These are phyloP conservation scores for Ogataea methanolica DNA, from an alignment of 805 yeast genomes.

Conservation along the genomic window DNA sequence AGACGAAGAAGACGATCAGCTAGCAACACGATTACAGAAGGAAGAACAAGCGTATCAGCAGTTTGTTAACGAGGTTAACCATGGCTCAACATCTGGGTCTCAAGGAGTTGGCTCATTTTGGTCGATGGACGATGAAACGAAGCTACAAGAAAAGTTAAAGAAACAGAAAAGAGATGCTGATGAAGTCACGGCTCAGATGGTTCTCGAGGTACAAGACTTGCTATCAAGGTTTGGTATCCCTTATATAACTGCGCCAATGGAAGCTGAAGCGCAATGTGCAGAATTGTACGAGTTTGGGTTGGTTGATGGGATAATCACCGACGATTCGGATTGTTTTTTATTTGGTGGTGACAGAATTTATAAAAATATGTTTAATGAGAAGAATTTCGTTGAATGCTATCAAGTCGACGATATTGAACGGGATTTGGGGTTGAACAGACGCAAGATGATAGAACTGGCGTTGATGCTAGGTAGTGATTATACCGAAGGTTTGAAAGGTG, in stretches of 20 bases:
- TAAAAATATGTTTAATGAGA: constrained; percentile 91
- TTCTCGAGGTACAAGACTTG: constrained; percentile 85
- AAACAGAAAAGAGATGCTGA: constrained; percentile 84
- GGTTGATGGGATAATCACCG: constrained; percentile 95
- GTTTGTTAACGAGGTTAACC: constrained; percentile 44
- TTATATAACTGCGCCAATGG: constrained; percentile 94
- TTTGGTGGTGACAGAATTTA: constrained; percentile 86
- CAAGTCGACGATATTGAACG: constrained; percentile 50
- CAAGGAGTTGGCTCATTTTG: constrained; percentile 16
- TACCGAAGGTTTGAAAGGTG: constrained; percentile 86
- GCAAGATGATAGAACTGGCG: constrained; percentile 74
- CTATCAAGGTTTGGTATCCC: constrained; percentile 90
- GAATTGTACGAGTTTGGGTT: constrained; percentile 60
- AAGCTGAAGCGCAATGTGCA: constrained; percentile 98
- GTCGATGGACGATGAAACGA: constrained; percentile 38
- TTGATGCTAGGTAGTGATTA: constrained; percentile 89
- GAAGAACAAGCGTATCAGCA: constrained; percentile 72
- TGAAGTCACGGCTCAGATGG: constrained; percentile 82
- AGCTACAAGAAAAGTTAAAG: constrained; percentile 55
- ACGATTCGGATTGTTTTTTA: constrained; percentile 93
- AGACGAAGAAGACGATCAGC: constrained; percentile 71
- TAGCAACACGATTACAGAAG: constrained; percentile 54
- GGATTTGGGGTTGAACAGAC: constrained; percentile 61
- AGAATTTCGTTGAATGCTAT: constrained; percentile 86
- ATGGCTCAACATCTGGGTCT: constrained; percentile 1